Base-by-base conservation (phyloP, 2,329 filamentous ascomycete species). In the Diaporthe ilicicola region DNA sequence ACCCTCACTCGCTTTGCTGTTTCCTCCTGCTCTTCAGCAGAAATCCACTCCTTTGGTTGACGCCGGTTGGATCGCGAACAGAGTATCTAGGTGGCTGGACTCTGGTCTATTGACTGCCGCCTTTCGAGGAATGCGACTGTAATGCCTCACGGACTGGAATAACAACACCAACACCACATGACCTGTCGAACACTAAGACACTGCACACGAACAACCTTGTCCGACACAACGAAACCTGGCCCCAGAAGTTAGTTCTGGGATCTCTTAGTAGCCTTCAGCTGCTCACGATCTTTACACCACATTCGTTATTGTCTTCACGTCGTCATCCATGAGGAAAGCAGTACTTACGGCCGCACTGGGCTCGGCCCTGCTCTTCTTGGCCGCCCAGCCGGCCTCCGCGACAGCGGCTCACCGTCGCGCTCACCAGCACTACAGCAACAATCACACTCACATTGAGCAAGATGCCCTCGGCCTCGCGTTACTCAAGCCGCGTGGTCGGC, bases 301-400 rank as follows among this genome's bases (percentile, higher is more conserved):
- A 37, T 46, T 73, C 71, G 24, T 69, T 71, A 32, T 59, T 29
- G 12, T 42, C 22, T 46, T 67, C 51, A 69, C 72, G 37, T 61
- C 69, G 56, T 71, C 69, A 59, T 80, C 77, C 74, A 91, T 90
- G 89, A 90, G 86, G 82, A 77, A 86, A 78, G 81, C 84, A 70
- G 82, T 84, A 71, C 74, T 88, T 72, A 83, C 86, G 74, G 81
- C 84, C 78, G 83, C 84, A 77, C 74, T 89, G 71, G 83, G 84
- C 78, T 83, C 85, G 76, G 86, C 84, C 71, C 77, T 85, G 54
- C 75, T 87, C 32, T 77, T 90, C 51, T 77, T 88, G 73, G 82
- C 82, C 29, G 78, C 81, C 44, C 81, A 84, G 39, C 79, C 81
- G 66, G 78, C 80, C 67, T 79, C 80, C 13, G 80, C 79, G 27